A percentile compares a stretch with the other conserved stretches of the same genome.
phyloP scores from a whole-genome alignment of 257 asterid species.

The Fraxinus pennsylvanica region DNA sequence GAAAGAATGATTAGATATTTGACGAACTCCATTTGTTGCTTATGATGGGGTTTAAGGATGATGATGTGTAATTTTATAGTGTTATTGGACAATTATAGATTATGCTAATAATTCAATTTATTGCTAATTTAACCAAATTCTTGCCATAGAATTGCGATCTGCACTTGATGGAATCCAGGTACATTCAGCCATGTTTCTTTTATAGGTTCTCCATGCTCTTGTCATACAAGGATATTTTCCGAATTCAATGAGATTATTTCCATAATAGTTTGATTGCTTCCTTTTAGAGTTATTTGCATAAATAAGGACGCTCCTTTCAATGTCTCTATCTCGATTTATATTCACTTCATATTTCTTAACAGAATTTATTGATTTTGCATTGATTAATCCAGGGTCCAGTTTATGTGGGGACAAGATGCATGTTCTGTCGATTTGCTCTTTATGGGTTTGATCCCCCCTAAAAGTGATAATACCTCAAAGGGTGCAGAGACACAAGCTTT shows the following conservation, averaged over 20 bases:
- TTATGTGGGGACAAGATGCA: conserved; percentile 63
- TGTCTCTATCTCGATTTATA: too few relatives aligned
- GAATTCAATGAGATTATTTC: neutral
- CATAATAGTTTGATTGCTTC: too few relatives aligned
- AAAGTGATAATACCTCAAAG: conserved; percentile 34
- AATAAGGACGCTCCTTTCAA: too few relatives aligned
- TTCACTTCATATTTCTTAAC: too few relatives aligned
- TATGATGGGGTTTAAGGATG: too few relatives aligned
- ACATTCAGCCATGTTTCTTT: neutral
- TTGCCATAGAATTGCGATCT: too few relatives aligned
- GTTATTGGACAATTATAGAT: too few relatives aligned
- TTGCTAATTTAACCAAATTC: too few relatives aligned
- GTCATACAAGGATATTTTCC: neutral
- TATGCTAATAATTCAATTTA: too few relatives aligned
- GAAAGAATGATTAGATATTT: too few relatives aligned
- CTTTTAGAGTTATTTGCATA: too few relatives aligned
- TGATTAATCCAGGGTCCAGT: conserved; percentile 48
- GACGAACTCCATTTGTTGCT: neutral
- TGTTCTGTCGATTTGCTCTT: conserved; percentile 62
- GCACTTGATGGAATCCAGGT: conserved; percentile 69
- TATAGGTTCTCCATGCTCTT: neutral
- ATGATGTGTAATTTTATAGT: too few relatives aligned
- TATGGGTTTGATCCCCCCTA: conserved; percentile 64
- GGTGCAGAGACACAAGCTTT: conserved; percentile 39
- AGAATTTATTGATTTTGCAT: neutral